Conservation (phyloP, 2,329 filamentous ascomycete species). For the Waltergamsia citrina region DNA sequence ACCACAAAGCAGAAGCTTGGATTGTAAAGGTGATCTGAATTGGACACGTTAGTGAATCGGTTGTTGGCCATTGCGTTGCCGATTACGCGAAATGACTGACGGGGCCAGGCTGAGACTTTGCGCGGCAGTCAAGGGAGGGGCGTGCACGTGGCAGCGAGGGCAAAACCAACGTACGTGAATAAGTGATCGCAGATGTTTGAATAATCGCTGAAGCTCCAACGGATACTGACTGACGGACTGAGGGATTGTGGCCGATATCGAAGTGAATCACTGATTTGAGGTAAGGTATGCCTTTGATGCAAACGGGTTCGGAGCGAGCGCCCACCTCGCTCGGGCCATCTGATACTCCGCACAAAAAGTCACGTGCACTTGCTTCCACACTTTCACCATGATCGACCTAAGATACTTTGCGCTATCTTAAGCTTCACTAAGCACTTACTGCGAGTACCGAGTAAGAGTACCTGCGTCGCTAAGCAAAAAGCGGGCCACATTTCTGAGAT, state of each 20-base stretch:
- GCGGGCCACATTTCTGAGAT: no score
- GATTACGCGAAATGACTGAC: neutral
- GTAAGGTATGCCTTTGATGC: neutral
- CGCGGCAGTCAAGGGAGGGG: neutral
- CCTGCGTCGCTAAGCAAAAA: no score
- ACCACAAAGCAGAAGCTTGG: no score
- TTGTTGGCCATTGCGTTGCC: no score
- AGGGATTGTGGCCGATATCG: constrained; percentile 26
- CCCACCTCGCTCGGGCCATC: constrained; percentile 1
- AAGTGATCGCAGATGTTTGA: neutral
- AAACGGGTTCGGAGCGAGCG: constrained; percentile 2
- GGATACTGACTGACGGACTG: constrained; percentile 20
- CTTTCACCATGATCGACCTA: no score
- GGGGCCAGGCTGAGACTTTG: neutral
- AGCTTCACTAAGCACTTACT: no score
- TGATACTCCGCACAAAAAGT: constrained; percentile 3
- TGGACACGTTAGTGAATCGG: no score
- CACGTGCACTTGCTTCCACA: neutral
- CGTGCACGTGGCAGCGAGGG: neutral
- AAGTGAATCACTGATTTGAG: constrained; percentile 7
- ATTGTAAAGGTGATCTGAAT: no score
- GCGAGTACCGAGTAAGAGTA: no score
- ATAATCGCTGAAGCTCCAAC: constrained; percentile 26
- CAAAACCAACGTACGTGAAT: neutral
- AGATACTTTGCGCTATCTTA: no score